Evolutionary conservation across 108 stramenopile genomes (phyloP).

Genomic region (Discostella stelligeroides): DNA sequence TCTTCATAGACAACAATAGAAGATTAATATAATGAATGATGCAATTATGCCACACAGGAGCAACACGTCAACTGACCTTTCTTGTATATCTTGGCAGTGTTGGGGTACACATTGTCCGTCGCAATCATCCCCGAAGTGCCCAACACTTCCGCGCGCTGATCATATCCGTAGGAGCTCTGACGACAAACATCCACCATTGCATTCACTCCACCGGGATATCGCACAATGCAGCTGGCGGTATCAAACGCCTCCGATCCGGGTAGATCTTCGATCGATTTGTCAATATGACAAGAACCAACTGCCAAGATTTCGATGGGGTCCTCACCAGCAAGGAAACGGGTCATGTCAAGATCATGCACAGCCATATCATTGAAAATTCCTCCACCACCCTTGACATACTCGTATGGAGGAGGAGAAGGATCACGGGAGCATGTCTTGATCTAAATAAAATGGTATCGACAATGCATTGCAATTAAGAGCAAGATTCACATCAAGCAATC

Average conservation of each 20-base stretch:
- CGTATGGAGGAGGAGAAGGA: constrained; percentile 92
- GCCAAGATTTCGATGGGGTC: constrained; percentile 93
- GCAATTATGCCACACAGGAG: not conserved
- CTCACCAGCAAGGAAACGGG: constrained; percentile 88
- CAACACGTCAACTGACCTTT: constrained; percentile 15
- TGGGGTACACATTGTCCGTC: constrained; percentile 97
- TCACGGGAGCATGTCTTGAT: constrained; percentile 94
- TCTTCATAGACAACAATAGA: constrained; percentile 31
- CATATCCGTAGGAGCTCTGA: constrained; percentile 95
- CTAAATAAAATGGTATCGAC: constrained; percentile 16
- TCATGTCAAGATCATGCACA: constrained; percentile 97
- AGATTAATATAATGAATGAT: not conserved
- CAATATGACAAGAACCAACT: constrained; percentile 92
- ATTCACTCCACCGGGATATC: constrained; percentile 86
- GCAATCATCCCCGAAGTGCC: constrained; percentile 95
- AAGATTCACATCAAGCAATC: not conserved
- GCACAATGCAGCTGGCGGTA: constrained; percentile 91
- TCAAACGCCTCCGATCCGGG: constrained; percentile 91
- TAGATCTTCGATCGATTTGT: constrained; percentile 84
- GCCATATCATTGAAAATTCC: constrained; percentile 98
- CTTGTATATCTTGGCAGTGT: constrained; percentile 90
- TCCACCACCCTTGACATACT: constrained; percentile 95
- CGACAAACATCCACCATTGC: constrained; percentile 97
- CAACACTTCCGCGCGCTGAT: constrained; percentile 96
- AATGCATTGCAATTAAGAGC: not conserved